Evolutionary conservation across 192 early-diverging fungal species (phyloP).

Genomic region (Coemansia guatemalensis): DNA sequence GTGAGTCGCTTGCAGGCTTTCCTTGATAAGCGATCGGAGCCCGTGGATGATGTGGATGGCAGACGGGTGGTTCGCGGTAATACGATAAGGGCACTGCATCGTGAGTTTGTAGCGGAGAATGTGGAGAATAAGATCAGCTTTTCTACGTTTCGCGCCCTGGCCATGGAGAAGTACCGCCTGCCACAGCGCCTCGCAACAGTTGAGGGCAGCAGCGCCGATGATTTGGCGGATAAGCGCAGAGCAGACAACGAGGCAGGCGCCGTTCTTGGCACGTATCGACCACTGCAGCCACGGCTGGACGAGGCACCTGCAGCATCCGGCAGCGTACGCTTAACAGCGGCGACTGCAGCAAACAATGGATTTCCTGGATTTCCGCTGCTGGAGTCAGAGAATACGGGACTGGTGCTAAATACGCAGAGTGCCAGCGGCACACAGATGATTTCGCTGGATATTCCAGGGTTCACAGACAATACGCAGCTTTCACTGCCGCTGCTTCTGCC

Average conservation of each 20-base stretch:
- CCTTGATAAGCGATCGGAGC: slow-evolving; percentile 7
- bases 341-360: not conserved
- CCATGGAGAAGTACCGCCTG: slow-evolving; percentile 15
- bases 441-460: slow-evolving; percentile 3
- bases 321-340: not conserved
- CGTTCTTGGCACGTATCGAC: not conserved
- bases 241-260: not conserved
- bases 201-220: not conserved
- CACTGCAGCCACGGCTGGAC: not conserved
- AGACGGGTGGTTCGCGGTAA: slow-evolving; percentile 2
- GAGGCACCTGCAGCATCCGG: not conserved
- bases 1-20: slow-evolving; percentile 6
- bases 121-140: slow-evolving; percentile 14
- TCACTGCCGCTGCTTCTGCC: slow-evolving; percentile 6
- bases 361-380: not conserved
- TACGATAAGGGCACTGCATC: slow-evolving; percentile 23
- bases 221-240: not conserved
- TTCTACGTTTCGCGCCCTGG: slow-evolving; percentile 30
- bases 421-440: slow-evolving; percentile 4
- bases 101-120: slow-evolving; percentile 12
- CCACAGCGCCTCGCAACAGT: not conserved
- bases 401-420: not conserved
- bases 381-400: not conserved
- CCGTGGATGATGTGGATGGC: not conserved
- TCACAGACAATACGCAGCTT: slow-evolving; percentile 2